Base-by-base conservation (phyloP, 108 stramenopile genomes). In the Licmophora abbreviata region DNA sequence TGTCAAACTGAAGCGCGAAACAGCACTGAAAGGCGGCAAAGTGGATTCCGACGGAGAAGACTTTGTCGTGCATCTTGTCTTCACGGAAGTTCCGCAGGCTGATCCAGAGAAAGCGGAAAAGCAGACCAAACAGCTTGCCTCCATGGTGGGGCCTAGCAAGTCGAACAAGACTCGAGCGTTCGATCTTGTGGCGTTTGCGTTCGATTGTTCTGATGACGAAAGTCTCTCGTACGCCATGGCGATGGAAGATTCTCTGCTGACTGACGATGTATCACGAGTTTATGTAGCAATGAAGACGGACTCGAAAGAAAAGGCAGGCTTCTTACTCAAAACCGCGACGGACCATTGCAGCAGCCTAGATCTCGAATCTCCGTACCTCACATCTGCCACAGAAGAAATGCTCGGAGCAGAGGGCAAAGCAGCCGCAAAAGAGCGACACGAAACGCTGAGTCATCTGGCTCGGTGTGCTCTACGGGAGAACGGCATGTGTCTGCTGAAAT, bases 101-200 rank as follows among this genome's bases (percentile, higher is more conserved):
- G 64, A 71, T n/a, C 41, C 49, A 2, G 55, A 62, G 32, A 74
- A 58, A 27, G 62, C 54, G 29, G 43, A 37, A 0, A 47, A 63
- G 30, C 58, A 42, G 43, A 54, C 54, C 25, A 54, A 54, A 26
- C 59, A 71, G 44, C 10, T 80, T 21, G 40, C 34, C 29, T 27
- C 47, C 27, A 60, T 80, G 25, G 54, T 80, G 43, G 37, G 24
- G 9, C 29, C 36, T 27, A 55, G 57, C 24, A 59, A 23, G 12
- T 33, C 24, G 48, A 54, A 29, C 25, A 47, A 65, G 9, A n/a
- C n/a, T n/a, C 44, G 58, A 33, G 53, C 54, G 4, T 86, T 76
- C 45, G 85, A 82, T 45, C 40, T 86, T 58, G 84, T 70, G 9
- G 46, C 80, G 31, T 50, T 86, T 38, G 69, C 68, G 22, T 85